phyloP scores from a whole-genome alignment of 2,329 filamentous ascomycete species.

The Chrysoporthe puriensis region DNA sequence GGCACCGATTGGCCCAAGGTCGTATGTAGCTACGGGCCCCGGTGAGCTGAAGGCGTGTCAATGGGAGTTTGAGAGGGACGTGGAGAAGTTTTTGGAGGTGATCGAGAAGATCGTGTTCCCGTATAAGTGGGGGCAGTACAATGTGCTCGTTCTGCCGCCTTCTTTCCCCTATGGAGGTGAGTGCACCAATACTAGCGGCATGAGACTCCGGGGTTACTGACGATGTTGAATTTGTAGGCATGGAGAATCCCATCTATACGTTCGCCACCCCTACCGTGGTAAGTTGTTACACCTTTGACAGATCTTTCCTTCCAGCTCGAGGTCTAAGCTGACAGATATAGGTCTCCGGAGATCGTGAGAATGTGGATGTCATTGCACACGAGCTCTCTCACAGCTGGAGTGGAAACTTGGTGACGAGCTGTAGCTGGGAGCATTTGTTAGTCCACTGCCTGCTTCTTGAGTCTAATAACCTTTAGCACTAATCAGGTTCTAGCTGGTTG shows the following conservation, averaged over 20 bases:
- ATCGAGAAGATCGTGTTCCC: constrained; percentile 83
- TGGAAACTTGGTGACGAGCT: constrained; percentile 80
- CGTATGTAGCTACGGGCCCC: constrained; percentile 82
- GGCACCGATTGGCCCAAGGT: constrained; percentile 84
- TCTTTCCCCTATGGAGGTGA: constrained; percentile 85
- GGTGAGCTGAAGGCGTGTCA: constrained; percentile 83
- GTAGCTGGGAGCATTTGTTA: constrained; percentile 80
- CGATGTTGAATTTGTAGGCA: constrained; percentile 50
- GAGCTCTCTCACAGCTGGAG: constrained; percentile 81
- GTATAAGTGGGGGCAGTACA: constrained; percentile 95
- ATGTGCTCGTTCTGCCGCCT: constrained; percentile 85
- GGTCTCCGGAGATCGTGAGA: constrained; percentile 83
- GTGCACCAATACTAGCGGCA: constrained; percentile 34
- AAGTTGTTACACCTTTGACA: not conserved
- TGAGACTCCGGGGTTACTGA: constrained; percentile 24
- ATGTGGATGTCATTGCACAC: constrained; percentile 95
- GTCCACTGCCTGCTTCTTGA: constrained; percentile 33
- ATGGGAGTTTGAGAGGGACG: constrained; percentile 90
- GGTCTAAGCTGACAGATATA: constrained; percentile 62
- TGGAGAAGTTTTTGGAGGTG: constrained; percentile 87
- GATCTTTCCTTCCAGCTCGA: not conserved
- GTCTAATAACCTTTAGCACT: constrained; percentile 10
- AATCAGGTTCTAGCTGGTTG: constrained; percentile 59
- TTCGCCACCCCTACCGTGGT: constrained; percentile 68
- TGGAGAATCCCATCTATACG: constrained; percentile 94